A percentile compares a stretch with the other conserved stretches of the same genome.
These are phyloP conservation scores for Vitis amurensis DNA, from an alignment of 164 flowering plant genomes.

Conservation along the genomic window DNA sequence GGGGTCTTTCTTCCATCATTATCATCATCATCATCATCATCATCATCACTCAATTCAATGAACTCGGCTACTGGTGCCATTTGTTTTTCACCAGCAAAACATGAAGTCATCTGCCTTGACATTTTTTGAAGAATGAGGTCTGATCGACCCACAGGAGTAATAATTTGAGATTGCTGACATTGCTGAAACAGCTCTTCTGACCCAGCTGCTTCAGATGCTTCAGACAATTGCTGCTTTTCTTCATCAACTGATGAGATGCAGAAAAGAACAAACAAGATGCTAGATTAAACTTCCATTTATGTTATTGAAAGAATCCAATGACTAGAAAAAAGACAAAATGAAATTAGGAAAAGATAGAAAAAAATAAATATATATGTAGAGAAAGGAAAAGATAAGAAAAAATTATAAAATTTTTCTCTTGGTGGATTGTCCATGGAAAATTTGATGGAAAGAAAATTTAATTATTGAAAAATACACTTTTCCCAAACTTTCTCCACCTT, in stretches of 20 bases:
- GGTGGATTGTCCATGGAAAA: too few relatives aligned
- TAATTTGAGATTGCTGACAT: background rate
- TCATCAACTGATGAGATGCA: background rate
- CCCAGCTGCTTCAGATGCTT: background rate
- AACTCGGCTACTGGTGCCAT: slow-evolving; percentile 6
- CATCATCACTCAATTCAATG: slow-evolving; percentile 41
- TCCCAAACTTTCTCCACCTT: too few relatives aligned
- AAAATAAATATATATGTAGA: background rate
- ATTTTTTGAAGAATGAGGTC: background rate
- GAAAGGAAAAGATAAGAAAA: too few relatives aligned
- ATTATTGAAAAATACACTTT: too few relatives aligned
- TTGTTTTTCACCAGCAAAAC: background rate
- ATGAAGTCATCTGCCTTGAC: background rate
- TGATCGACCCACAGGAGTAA: background rate
- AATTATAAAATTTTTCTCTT: too few relatives aligned
- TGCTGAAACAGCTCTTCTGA: background rate
- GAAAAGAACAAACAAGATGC: background rate
- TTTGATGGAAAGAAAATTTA: too few relatives aligned
- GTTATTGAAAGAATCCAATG: background rate
- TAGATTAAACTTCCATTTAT: background rate
- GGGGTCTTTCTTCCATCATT: background rate
- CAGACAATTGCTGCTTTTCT: background rate
- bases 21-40: slow-evolving; percentile 8
- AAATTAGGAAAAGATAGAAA: background rate
- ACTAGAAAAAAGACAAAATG: background rate